Evolutionary conservation across 371 early-diverging fungal genomes (phyloP).

Genomic region (Mortierella polycephala): DNA sequence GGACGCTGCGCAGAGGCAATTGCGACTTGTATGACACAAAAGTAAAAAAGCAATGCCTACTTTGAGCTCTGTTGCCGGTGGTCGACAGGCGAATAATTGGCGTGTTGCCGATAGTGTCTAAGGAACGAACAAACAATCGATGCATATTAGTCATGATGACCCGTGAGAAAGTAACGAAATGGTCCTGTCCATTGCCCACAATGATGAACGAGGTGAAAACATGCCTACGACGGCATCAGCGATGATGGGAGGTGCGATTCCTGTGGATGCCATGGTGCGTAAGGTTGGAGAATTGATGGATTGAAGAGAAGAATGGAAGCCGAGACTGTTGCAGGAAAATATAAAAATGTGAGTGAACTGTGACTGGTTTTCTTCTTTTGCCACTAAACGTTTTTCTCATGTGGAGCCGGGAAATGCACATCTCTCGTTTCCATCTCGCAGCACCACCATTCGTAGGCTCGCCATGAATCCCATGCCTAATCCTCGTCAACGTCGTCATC

Average conservation of each 20-base stretch:
- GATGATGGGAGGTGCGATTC: constrained; percentile 42
- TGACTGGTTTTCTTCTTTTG: background rate
- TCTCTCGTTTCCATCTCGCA: no score
- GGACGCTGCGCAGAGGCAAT: background rate
- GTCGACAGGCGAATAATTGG: constrained; percentile 48
- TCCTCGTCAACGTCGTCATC: background rate
- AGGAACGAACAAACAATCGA: background rate
- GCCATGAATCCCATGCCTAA: no score
- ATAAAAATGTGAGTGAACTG: background rate
- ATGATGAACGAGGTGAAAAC: background rate
- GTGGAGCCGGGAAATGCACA: no score
- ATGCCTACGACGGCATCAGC: constrained; percentile 38
- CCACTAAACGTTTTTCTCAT: no score
- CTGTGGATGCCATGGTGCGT: constrained; percentile 22
- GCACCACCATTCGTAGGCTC: no score
- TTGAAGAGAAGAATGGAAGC: background rate
- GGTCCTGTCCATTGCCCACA: background rate
- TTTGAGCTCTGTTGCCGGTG: constrained; percentile 23
- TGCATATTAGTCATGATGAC: background rate
- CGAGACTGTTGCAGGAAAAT: no score
- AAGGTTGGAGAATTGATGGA: background rate
- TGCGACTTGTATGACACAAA: no score
- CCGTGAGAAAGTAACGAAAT: no score
- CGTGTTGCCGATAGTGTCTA: constrained; percentile 55
- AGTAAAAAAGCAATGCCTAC: constrained; percentile 9